Percentiles rank a stretch among this genome's conserved stretches.
Evolutionary conservation across 371 early-diverging fungal genomes (phyloP).

Genomic region (Syncephalastrum contaminatum): DNA sequence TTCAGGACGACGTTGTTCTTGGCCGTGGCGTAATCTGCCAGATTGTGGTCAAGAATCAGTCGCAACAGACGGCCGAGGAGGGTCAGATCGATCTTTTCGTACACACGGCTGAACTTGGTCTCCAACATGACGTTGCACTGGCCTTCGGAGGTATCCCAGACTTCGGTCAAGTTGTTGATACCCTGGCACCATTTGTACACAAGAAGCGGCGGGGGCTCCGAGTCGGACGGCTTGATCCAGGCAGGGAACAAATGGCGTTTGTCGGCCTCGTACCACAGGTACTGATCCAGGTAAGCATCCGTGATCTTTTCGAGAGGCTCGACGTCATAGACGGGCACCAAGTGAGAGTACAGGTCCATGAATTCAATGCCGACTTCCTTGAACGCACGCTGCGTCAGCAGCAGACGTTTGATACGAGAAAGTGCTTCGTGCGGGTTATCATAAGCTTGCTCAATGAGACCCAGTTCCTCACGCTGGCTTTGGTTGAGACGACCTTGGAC

Average conservation of each 20-base stretch:
- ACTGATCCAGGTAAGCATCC: conserved; percentile 98
- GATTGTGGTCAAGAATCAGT: conserved; percentile 95
- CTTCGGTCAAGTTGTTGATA: conserved; percentile 92
- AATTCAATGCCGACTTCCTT: conserved; percentile 99
- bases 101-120: conserved; percentile 87
- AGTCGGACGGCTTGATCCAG: conserved; percentile 98
- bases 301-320: conserved; percentile 98
- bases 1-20: conserved; percentile 96
- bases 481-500: conserved; percentile 96
- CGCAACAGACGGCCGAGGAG: conserved; percentile 93
- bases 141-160: conserved; percentile 93
- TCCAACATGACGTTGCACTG: conserved; percentile 96
- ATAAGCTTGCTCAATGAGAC: conserved; percentile 96
- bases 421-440: conserved; percentile 97
- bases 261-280: conserved; percentile 97
- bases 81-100: conserved; percentile 98
- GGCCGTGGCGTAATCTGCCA: conserved; percentile 99
- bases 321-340: conserved; percentile 96
- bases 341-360: conserved; percentile 95
- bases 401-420: conserved; percentile 91
- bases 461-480: conserved; percentile 96
- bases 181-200: conserved; percentile 99
- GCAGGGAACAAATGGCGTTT: conserved; percentile 89
- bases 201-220: conserved; percentile 95
- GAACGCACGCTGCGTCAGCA: conserved; percentile 98